phyloP scores from a whole-genome alignment of 1,139 yeast genomes.

The Magnusiomyces suaveolens region DNA sequence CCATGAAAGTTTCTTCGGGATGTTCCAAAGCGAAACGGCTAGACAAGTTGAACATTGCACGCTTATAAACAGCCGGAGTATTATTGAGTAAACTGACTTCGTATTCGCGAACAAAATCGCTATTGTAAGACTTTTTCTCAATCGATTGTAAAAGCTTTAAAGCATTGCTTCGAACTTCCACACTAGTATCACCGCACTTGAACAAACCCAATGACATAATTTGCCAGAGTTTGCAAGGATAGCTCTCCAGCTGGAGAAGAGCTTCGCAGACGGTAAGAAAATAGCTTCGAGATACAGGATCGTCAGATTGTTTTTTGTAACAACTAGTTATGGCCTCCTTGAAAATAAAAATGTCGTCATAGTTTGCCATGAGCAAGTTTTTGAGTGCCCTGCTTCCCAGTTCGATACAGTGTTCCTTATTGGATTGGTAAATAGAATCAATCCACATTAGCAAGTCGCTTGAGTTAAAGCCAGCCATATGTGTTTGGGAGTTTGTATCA shows the following conservation, averaged over 20 bases:
- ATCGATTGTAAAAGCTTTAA: constrained; percentile 47
- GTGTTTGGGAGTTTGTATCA: constrained; percentile 27
- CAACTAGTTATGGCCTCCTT: constrained; percentile 61
- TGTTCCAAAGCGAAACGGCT: constrained; percentile 50
- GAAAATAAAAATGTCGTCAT: constrained; percentile 47
- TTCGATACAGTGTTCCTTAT: constrained; percentile 49
- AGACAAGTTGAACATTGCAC: constrained; percentile 63
- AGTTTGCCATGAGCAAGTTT: constrained; percentile 54
- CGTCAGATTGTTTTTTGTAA: constrained; percentile 39
- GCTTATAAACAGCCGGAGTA: constrained; percentile 66
- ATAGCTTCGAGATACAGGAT: constrained; percentile 48
- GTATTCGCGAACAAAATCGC: constrained; percentile 40
- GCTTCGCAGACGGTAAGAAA: constrained; percentile 64
- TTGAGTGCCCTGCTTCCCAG: constrained; percentile 66
- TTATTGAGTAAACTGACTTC: constrained; percentile 55
- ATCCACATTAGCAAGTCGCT: constrained; percentile 68
- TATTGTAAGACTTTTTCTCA: constrained; percentile 45
- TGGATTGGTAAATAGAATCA: constrained; percentile 53
- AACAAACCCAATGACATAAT: constrained; percentile 56
- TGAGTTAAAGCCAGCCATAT: constrained; percentile 54
- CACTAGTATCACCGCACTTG: constrained; percentile 58
- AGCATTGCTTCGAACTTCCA: constrained; percentile 53
- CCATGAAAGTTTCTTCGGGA: constrained; percentile 47
- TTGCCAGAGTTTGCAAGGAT: constrained; percentile 44
- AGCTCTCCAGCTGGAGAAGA: constrained; percentile 37